Evolutionary conservation across 768 basidiomycete species (phyloP).

Genomic region (Baorangia bicolor): DNA sequence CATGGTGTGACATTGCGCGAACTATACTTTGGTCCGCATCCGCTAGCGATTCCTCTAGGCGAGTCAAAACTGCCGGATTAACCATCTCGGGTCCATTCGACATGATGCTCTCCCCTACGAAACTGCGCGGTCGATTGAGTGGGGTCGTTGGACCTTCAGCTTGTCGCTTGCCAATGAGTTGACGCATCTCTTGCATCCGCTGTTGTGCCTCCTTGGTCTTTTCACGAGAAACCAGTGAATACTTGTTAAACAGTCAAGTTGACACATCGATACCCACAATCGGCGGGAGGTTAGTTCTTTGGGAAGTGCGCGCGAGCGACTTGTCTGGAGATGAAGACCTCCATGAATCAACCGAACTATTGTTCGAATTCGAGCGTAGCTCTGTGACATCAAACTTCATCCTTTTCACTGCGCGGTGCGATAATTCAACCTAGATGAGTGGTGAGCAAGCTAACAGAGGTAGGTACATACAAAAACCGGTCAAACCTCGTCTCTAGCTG

Average conservation of each 20-base stretch:
- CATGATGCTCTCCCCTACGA: slow-evolving; percentile 21
- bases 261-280: slow-evolving; percentile 37
- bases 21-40: slow-evolving; percentile 60
- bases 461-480: neutral
- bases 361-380: slow-evolving; percentile 19
- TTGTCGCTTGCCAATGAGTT: slow-evolving; percentile 62
- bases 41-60: slow-evolving; percentile 49
- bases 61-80: slow-evolving; percentile 10
- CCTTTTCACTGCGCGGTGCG: slow-evolving; percentile 68
- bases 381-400: slow-evolving; percentile 70
- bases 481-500: slow-evolving; percentile 65
- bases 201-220: slow-evolving; percentile 76
- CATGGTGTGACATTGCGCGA: slow-evolving; percentile 53
- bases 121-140: slow-evolving; percentile 45
- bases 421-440: slow-evolving; percentile 59
- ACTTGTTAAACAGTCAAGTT: slow-evolving; percentile 1
- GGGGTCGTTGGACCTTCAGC: slow-evolving; percentile 45
- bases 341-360: slow-evolving; percentile 36
- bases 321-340: slow-evolving; percentile 62
- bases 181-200: slow-evolving; percentile 82
- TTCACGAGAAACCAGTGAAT: slow-evolving; percentile 27
- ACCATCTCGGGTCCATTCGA: slow-evolving; percentile 20
- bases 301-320: slow-evolving; percentile 43
- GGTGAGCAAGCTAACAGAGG: slow-evolving; percentile 1
- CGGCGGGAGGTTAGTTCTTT: slow-evolving; percentile 38